Evolutionary conservation across 2,329 filamentous ascomycete species (phyloP).

Genomic region (Trichoderma harzianum): DNA sequence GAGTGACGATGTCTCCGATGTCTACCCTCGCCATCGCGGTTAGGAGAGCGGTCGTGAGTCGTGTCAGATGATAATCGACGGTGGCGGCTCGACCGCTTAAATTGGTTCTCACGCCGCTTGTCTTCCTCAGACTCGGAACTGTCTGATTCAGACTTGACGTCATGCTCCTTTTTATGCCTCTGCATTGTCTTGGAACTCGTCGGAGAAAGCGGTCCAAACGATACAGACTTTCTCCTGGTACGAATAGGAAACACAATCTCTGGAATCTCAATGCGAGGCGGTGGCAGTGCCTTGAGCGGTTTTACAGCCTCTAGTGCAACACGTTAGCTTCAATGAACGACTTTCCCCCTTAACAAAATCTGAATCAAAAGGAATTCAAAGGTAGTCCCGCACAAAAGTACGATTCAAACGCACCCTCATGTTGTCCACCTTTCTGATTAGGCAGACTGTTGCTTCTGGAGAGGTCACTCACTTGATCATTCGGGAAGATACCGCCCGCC

Average conservation of each 20-base stretch:
- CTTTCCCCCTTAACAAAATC: not conserved
- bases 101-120: conserved; percentile 21
- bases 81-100: conserved; percentile 20
- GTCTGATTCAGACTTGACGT: conserved; percentile 24
- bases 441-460: conserved; percentile 28
- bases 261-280: conserved; percentile 11
- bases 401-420: conserved; percentile 38
- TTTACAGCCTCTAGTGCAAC: conserved; percentile 30
- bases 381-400: conserved; percentile 23
- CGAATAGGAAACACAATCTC: not conserved
- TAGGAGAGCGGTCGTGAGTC: conserved; percentile 31
- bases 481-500: conserved; percentile 33
- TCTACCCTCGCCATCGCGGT: conserved; percentile 16
- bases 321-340: not conserved
- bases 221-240: conserved; percentile 38
- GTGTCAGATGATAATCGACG: conserved; percentile 35
- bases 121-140: conserved; percentile 20
- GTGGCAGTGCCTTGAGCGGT: not conserved
- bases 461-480: conserved; percentile 45
- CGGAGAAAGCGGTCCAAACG: conserved; percentile 49
- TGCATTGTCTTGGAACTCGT: conserved; percentile 46
- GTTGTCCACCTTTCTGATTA: conserved; percentile 22
- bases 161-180: conserved; percentile 37
- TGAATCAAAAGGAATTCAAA: not conserved
- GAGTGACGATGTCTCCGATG: conserved; percentile 6